phyloP scores from a whole-genome alignment of 371 early-diverging fungal genomes.

The Synchytrium microbalum region DNA sequence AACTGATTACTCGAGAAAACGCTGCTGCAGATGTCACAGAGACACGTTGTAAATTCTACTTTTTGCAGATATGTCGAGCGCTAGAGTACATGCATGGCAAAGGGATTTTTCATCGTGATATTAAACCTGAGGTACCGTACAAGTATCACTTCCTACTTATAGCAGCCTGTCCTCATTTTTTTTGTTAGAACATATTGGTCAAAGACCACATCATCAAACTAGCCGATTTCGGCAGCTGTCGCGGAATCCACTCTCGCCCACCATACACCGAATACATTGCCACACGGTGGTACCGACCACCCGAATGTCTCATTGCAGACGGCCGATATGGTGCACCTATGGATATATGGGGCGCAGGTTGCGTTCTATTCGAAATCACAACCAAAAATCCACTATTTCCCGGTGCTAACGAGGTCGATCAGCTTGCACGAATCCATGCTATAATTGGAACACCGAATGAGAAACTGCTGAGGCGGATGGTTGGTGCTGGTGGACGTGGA shows the following conservation, averaged over 20 bases:
- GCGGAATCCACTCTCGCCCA: conserved; percentile 51
- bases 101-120: conserved; percentile 64
- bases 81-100: conserved; percentile 53
- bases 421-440: conserved; percentile 57
- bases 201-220: conserved; percentile 45
- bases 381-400: conserved; percentile 52
- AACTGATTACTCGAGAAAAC: conserved; percentile 44
- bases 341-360: conserved; percentile 61
- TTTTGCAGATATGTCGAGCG: conserved; percentile 50
- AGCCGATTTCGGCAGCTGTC: conserved; percentile 63
- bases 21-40: conserved; percentile 29
- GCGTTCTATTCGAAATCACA: conserved; percentile 55
- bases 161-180: background rate
- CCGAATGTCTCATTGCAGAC: conserved; percentile 53
- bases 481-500: conserved; percentile 23
- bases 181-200: conserved; percentile 46
- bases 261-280: conserved; percentile 62
- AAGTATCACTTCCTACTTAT: background rate
- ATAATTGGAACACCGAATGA: conserved; percentile 55
- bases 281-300: conserved; percentile 57
- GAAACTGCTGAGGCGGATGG: conserved; percentile 39
- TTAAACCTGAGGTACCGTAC: conserved; percentile 50
- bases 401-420: conserved; percentile 62
- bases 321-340: conserved; percentile 51
- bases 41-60: conserved; percentile 38